Base-by-base conservation (phyloP, 2,329 filamentous ascomycete genomes). In the Drechslerella stenobrocha region DNA sequence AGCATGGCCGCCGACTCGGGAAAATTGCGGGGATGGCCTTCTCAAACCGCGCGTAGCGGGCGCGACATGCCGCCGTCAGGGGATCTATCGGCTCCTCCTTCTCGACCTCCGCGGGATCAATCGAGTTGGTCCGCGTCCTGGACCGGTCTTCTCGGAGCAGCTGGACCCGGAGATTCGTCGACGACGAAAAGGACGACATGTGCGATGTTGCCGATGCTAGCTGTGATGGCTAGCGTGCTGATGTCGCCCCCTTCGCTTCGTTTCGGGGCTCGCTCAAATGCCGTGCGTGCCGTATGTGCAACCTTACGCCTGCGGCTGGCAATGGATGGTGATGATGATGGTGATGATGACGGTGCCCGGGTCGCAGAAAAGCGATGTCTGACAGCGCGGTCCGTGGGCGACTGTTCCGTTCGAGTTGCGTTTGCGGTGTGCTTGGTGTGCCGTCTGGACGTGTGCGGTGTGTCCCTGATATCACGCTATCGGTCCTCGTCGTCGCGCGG, bases 1-100 rank as follows among this genome's bases (percentile, higher is more conserved):
- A 73, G 50, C 72, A 73, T 35, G 72, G 72, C 53, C 70, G 67
- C 26, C 70, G 61, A 44, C 70, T 72, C 15, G 52, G 70, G 51
- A 73, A 73, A 44, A 73, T 71, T 34, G 64, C 70, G 35, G 57
- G 52, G 61, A 73, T 73, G 50, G 69, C 64, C 60, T 70, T 73
- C 52, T 73, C 72, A 67, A 71, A 72, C 37, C 66, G 58, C 42
- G 69, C 67, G 69, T 72, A 73, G 52, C 72, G 70, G 42, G 70
- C 72, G 53, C 71, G 65, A 63, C 73, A 73, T 37, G 71, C 70
- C 18, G 61, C 61, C 47, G 69, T 70, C 51, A 72, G 69, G 42
- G 70, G 71, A 55, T 73, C 72, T 48, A 71, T 63, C 35, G 57
- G 69, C 65, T 73, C 72, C 44, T 73, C 72, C 61, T 73, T 73